These are phyloP conservation scores for Cladosporium cucumerinum DNA, from an alignment of 2,329 filamentous ascomycete species.

Conservation along the genomic window DNA sequence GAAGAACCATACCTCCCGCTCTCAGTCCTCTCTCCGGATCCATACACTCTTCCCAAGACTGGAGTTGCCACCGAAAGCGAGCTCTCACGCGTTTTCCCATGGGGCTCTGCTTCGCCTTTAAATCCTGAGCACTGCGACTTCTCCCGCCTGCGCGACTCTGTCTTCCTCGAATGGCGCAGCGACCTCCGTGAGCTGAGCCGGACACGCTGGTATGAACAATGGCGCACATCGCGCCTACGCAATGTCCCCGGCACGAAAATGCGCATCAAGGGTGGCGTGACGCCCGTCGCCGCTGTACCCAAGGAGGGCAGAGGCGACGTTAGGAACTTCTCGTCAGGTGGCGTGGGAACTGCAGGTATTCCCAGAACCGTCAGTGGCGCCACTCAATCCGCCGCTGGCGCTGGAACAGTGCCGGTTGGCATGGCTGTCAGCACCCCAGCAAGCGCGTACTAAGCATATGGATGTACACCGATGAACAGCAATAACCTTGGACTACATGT, in stretches of 20 bases:
- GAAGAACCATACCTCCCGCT: conserved; percentile 72
- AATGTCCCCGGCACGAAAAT: conserved; percentile 26
- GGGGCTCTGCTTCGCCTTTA: conserved; percentile 95
- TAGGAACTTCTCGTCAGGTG: conserved; percentile 7
- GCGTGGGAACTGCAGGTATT: conserved; percentile 13
- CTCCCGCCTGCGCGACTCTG: conserved; percentile 78
- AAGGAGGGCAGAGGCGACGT: conserved; percentile 26
- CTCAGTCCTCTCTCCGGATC: conserved; percentile 89
- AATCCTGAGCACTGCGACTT: conserved; percentile 93
- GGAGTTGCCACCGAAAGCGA: conserved; percentile 77
- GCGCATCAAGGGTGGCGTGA: conserved; percentile 35
- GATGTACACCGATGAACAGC: not conserved
- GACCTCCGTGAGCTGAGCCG: conserved; percentile 88
- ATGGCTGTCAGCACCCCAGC: conserved; percentile 3
- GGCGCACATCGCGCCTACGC: conserved; percentile 64
- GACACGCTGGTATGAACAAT: conserved; percentile 92
- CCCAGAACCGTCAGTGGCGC: conserved; percentile 20
- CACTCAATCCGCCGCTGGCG: not conserved
- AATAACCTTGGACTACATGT: not conserved
- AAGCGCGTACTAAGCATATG: not conserved
- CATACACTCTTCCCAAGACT: conserved; percentile 67
- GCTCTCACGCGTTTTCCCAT: conserved; percentile 75
- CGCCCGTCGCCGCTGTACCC: conserved; percentile 34
- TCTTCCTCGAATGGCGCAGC: conserved; percentile 89
- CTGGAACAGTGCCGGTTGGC: not conserved